These are phyloP conservation scores for Penicillium sp. DNA, from an alignment of 2,329 filamentous ascomycete genomes.

Conservation along the genomic window DNA sequence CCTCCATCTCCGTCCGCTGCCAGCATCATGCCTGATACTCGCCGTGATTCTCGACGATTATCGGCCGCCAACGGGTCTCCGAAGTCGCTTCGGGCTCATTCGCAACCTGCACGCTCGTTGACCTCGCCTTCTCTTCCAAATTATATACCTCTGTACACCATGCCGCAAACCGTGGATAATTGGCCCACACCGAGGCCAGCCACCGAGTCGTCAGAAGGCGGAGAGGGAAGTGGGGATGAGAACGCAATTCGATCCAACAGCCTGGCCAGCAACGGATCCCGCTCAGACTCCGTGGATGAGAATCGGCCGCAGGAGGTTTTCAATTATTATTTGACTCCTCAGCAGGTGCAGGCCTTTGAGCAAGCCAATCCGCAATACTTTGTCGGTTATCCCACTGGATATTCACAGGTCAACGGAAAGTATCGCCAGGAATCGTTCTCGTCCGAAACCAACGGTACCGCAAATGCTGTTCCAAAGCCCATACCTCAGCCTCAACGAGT, in stretches of 20 bases:
- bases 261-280: constrained; percentile 35
- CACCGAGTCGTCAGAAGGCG: constrained; percentile 36
- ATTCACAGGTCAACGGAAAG: constrained; percentile 38
- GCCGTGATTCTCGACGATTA: constrained; percentile 48
- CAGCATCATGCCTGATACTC: constrained; percentile 43
- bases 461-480: constrained; percentile 25
- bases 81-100: constrained; percentile 50
- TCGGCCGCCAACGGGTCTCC: constrained; percentile 47
- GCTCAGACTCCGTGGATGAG: constrained; percentile 39
- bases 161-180: constrained; percentile 31
- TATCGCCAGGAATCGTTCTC: constrained; percentile 32
- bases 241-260: constrained; percentile 32
- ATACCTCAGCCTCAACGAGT: constrained; percentile 21
- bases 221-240: constrained; percentile 37
- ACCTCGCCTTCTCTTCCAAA: constrained; percentile 36
- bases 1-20: constrained; percentile 49
- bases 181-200: constrained; percentile 33
- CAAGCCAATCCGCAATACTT: constrained; percentile 34
- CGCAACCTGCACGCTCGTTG: constrained; percentile 51
- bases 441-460: constrained; percentile 28
- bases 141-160: constrained; percentile 36
- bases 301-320: constrained; percentile 45
- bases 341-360: constrained; percentile 45
- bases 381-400: constrained; percentile 42
- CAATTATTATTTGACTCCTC: constrained; percentile 50